Evolutionary conservation across 2,329 filamentous ascomycete species (phyloP), one percentile per base, ranked within the genome.

Genomic region (Corynespora cassiicola): DNA sequence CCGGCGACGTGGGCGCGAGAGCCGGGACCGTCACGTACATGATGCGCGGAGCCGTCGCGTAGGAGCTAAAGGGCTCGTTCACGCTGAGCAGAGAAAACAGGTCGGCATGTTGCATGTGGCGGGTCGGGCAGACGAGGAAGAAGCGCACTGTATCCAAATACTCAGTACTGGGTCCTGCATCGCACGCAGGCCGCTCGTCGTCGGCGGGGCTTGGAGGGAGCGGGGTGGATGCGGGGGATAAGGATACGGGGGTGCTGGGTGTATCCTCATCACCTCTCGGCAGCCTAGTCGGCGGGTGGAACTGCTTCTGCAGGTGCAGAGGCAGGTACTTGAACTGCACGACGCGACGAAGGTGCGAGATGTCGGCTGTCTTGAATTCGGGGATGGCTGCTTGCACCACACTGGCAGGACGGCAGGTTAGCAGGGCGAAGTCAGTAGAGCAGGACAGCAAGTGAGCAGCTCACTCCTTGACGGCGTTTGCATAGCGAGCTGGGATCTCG

Each of bases 401-500:
- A 59, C 72, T 76, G 61, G n/a, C 16, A 17, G 55, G 44, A 57
- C 50, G 54, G 51, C 49, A 17, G 55, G 44, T 58, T 50, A 55
- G 51, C 49, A 51, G 44, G 40, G 11, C 36, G 29, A 44, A n/a
- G n/a, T 41, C 35, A 34, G 35, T 38, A 45, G 10, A 34, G 31
- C 35, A 16, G 33, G 25, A 42, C 20, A 46, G 27, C 6, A 42
- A 39, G 36, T 47, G 41, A 45, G 44, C 31, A 22, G 75, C 82
- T 66, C 72, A 90, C 87, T 79, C 83, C 61, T 94, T 80, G 58
- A 90, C 79, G 50, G 79, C 76, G 66, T 87, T 89, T 51, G 87
- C 86, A 54, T 79, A 77, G 67, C 84, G 87, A 48, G 84, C 81
- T 30, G 87, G 87, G 37, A 87, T 80, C 58, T 86, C 79, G 32